phyloP scores from a whole-genome alignment of 768 basidiomycete species.

The Kwoniella botswanensis region DNA sequence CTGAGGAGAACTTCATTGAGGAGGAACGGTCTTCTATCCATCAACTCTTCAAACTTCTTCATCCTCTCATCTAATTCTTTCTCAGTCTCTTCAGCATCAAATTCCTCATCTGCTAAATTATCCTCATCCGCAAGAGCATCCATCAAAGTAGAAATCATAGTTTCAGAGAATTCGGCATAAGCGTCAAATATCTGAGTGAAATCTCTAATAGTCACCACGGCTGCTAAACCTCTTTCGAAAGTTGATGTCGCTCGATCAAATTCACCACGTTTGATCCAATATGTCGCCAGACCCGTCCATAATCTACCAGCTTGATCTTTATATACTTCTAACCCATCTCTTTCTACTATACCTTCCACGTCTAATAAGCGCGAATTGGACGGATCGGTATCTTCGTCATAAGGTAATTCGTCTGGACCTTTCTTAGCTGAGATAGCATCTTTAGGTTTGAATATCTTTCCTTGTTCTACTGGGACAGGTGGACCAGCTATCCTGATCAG shows the following conservation, averaged over 20 bases:
- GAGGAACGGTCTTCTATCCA: slow-evolving; percentile 93
- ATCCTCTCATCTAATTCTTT: slow-evolving; percentile 82
- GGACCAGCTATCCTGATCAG: slow-evolving; percentile 76
- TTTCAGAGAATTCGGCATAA: slow-evolving; percentile 91
- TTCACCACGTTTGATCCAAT: slow-evolving; percentile 97
- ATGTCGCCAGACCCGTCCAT: slow-evolving; percentile 95
- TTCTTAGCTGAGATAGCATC: slow-evolving; percentile 20
- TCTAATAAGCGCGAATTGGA: slow-evolving; percentile 73
- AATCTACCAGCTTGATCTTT: slow-evolving; percentile 95
- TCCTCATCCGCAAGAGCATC: slow-evolving; percentile 76
- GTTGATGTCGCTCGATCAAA: slow-evolving; percentile 85
- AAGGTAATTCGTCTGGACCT: slow-evolving; percentile 49
- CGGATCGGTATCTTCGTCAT: slow-evolving; percentile 86
- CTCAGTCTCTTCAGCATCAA: slow-evolving; percentile 70
- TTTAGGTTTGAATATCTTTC: slow-evolving; percentile 63
- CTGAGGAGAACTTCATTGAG: slow-evolving; percentile 92
- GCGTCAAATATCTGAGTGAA: slow-evolving; percentile 98
- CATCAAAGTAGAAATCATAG: slow-evolving; percentile 87
- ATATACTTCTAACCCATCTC: slow-evolving; percentile 85
- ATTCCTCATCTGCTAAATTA: slow-evolving; percentile 74
- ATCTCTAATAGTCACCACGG: slow-evolving; percentile 89
- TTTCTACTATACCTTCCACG: slow-evolving; percentile 80
- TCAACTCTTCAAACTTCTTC: slow-evolving; percentile 90
- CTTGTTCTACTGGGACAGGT: slow-evolving; percentile 62
- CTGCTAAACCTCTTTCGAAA: slow-evolving; percentile 83